Percentiles rank a stretch among this genome's conserved stretches.
These are phyloP conservation scores for Cucurbita ficifolia DNA, from an alignment of 306 rosid genomes.

Conservation along the genomic window DNA sequence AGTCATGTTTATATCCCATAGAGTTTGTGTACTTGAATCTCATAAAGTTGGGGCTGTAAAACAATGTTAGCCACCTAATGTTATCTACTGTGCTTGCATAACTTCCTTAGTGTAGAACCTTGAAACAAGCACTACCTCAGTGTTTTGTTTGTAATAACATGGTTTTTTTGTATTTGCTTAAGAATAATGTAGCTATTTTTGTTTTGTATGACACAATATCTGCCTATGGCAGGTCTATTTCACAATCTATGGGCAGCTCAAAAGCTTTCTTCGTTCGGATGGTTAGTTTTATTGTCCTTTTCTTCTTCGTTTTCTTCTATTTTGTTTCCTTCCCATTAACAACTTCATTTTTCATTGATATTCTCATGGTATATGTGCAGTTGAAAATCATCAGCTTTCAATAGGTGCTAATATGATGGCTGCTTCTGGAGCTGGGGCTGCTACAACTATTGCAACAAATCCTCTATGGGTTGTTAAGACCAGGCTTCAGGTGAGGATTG, in stretches of 20 bases:
- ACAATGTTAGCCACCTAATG: not conserved
- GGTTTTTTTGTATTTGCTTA: not conserved
- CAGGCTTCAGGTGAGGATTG: constrained; percentile 59
- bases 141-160: not conserved
- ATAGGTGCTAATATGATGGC: constrained; percentile 74
- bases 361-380: constrained; percentile 25
- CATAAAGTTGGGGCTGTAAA: not conserved
- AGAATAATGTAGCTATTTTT: not conserved
- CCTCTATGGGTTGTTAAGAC: constrained; percentile 97
- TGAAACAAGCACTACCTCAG: not conserved
- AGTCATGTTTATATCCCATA: not conserved
- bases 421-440: constrained; percentile 90
- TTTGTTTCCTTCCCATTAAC: not conserved
- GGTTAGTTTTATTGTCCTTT: constrained; percentile 31
- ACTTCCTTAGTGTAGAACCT: not conserved
- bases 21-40: not conserved
- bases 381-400: constrained; percentile 49
- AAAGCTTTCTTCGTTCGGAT: constrained; percentile 35
- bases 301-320: not conserved
- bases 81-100: not conserved
- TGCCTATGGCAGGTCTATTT: constrained; percentile 48
- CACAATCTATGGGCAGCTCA: constrained; percentile 56
- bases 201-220: not conserved
- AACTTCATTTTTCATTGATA: not conserved
- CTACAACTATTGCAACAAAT: constrained; percentile 63